A percentile compares a stretch with the other conserved stretches of the same genome.
phyloP scores from a whole-genome alignment of 805 yeast genomes.

The Ogataea henricii region DNA sequence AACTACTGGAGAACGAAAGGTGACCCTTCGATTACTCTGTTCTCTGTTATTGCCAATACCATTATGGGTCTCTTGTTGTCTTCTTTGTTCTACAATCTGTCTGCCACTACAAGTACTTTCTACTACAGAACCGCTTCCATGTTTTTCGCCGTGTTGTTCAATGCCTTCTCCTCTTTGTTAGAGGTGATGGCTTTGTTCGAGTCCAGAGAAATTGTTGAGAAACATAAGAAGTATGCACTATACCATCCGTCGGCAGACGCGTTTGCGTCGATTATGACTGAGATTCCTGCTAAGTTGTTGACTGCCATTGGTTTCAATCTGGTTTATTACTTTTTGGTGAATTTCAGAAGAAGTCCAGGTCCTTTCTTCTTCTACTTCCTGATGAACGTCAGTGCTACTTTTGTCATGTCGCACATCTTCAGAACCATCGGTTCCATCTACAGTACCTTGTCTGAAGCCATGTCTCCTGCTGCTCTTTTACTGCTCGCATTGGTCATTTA shows the following conservation, averaged over 20 bases:
- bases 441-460: conserved; percentile 49
- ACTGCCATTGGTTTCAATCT: conserved; percentile 49
- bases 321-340: conserved; percentile 51
- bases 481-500: conserved; percentile 50
- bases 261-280: conserved; percentile 51
- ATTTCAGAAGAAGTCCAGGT: conserved; percentile 52
- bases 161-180: conserved; percentile 58
- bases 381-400: conserved; percentile 43
- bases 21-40: conserved; percentile 48
- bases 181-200: conserved; percentile 57
- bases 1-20: conserved; percentile 51
- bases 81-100: conserved; percentile 56
- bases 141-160: conserved; percentile 64
- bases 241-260: conserved; percentile 64
- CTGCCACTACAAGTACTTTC: conserved; percentile 43
- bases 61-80: conserved; percentile 54
- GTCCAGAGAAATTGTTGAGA: conserved; percentile 56
- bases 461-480: conserved; percentile 57
- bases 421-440: conserved; percentile 51
- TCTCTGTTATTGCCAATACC: conserved; percentile 45
- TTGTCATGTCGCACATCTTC: conserved; percentile 55
- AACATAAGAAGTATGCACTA: conserved; percentile 54
- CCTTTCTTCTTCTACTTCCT: conserved; percentile 53
- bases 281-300: conserved; percentile 48
- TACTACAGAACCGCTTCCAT: conserved; percentile 60